A percentile compares a stretch with the other conserved stretches of the same genome.
These are phyloP conservation scores for Didymella pinodella DNA, from an alignment of 2,329 filamentous ascomycete genomes.

Conservation along the genomic window DNA sequence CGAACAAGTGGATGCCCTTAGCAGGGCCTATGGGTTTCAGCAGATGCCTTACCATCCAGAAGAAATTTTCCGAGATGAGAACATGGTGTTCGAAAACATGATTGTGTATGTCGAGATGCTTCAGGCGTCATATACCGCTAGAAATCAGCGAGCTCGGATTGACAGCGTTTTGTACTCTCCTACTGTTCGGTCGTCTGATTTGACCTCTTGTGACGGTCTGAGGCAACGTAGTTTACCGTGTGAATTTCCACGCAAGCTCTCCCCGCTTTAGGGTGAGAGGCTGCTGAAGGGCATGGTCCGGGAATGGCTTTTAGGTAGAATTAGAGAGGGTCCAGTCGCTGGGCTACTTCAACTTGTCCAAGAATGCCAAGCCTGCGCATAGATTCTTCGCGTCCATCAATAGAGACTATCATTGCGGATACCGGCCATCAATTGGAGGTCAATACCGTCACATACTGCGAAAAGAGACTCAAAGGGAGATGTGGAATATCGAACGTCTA, in stretches of 20 bases:
- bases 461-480: no score
- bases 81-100: conserved; percentile 1
- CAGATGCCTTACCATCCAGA: background rate
- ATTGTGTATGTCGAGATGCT: conserved; percentile 2
- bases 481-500: no score
- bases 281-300: background rate
- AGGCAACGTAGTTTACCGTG: background rate
- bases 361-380: no score
- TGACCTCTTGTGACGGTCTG: conserved; percentile 5
- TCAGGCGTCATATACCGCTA: background rate
- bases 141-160: background rate
- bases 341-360: no score
- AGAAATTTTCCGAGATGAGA: conserved; percentile 3
- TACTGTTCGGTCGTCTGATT: background rate
- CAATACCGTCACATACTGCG: no score
- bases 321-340: no score
- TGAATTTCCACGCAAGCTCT: background rate
- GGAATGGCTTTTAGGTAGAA: conserved; percentile 1
- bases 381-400: no score
- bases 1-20: conserved; percentile 4
- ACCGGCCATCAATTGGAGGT: no score
- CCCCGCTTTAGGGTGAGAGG: background rate
- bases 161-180: background rate
- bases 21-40: background rate
- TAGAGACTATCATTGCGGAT: no score